phyloP scores from a whole-genome alignment of 129 eudicot genomes.

The Saussurea involucrata region DNA sequence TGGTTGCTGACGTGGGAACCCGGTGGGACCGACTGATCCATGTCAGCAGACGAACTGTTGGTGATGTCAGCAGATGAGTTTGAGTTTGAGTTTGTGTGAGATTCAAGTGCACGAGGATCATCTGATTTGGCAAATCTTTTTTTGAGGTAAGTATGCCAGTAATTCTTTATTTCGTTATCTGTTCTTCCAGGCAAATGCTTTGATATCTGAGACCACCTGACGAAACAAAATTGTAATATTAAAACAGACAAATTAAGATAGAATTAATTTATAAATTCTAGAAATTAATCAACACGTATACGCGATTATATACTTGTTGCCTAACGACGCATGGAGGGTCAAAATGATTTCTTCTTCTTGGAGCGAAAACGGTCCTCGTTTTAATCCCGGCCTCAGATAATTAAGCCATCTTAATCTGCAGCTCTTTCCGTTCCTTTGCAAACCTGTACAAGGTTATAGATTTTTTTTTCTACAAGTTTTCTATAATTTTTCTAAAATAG shows the following conservation, averaged over 20 bases:
- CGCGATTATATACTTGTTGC: constrained; percentile 50
- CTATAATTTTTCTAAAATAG: no score
- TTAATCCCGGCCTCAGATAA: constrained; percentile 59
- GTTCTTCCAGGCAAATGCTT: constrained; percentile 63
- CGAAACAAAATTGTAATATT: not conserved
- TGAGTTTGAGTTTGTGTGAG: not conserved
- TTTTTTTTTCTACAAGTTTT: no score
- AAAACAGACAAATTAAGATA: not conserved
- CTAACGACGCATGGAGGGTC: constrained; percentile 44
- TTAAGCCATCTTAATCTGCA: not conserved
- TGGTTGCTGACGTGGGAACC: not conserved
- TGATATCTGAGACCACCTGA: constrained; percentile 61
- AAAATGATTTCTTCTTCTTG: constrained; percentile 48
- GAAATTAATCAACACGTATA: not conserved
- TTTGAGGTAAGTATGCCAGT: constrained; percentile 59
- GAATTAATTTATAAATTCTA: not conserved
- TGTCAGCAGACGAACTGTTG: not conserved
- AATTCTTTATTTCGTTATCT: constrained; percentile 55
- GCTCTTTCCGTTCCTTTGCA: constrained; percentile 35
- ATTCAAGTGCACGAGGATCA: not conserved
- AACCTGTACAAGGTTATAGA: no score
- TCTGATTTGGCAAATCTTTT: constrained; percentile 5
- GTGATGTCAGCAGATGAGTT: not conserved
- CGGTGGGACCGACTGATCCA: constrained; percentile 5
- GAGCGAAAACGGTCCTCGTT: constrained; percentile 41